Base-by-base conservation (phyloP, 2,329 filamentous ascomycete genomes). In the Diaporthe citrichinensis region DNA sequence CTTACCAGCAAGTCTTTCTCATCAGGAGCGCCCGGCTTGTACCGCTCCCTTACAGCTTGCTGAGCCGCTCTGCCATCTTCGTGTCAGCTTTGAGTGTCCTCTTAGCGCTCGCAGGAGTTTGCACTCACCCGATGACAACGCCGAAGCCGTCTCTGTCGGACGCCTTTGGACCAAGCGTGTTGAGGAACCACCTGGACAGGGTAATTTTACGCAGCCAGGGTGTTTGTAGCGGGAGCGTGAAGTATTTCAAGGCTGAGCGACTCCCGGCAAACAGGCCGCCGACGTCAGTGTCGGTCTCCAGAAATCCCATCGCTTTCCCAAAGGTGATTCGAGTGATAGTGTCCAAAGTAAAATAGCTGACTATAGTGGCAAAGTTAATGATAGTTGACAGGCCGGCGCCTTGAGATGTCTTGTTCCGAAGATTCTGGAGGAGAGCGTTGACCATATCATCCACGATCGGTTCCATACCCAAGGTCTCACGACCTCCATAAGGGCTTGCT, bases 321-420 rank as follows among this genome's bases (percentile, higher is more conserved):
- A 89, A 86, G 1, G 86, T 85, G 23, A 90, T 77, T 46, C 84
- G 84, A 51, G 85, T 87, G 76, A 90, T 88, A 28, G 88, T 85
- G 76, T 90, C 89, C 7, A 89, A 80, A 0, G 88, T 88, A 73
- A 89, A 86, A 81, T 84, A 89, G 65, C 87, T 85, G 5, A 85
- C 83, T 62, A 86, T 84, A 4, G 80, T 79, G 23, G 84, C 85
- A 49, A 90, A 78, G 77, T 90, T 86, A 79, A 88, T 81, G 25
- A 84, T 78, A 65, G 25, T 36, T 3, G 67, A 57, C 10, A 3
- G 25, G n/a, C 28, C 44, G 25, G 65, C 10, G 23, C 9, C n/a
- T 3, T 28, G 14, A 8, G 62, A n/a, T 4, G 57, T 59, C 23
- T 62, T 72, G 15, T 23, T 34, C 12, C 74, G 58, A 49, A 75